phyloP scores from a whole-genome alignment of 768 basidiomycete species.

The Mycena belliarum region DNA sequence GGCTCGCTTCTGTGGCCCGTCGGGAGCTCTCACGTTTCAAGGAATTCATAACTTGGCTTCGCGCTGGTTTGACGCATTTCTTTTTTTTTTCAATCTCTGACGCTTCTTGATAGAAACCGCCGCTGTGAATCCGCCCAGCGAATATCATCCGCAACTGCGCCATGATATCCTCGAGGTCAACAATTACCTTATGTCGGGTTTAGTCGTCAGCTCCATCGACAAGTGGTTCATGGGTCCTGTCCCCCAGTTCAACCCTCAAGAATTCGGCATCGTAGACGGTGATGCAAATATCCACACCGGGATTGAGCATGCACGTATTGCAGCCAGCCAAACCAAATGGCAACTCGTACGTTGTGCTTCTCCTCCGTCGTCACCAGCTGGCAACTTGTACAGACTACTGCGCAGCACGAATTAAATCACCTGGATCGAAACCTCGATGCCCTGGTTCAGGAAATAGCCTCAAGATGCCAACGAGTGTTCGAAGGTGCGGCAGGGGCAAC shows the following conservation, averaged over 20 bases:
- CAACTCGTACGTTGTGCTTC: slow-evolving; percentile 47
- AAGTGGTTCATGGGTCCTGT: slow-evolving; percentile 75
- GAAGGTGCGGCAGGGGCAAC: slow-evolving; percentile 61
- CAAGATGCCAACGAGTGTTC: slow-evolving; percentile 63
- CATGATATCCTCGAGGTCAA: slow-evolving; percentile 83
- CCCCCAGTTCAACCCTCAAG: slow-evolving; percentile 50
- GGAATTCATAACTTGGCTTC: slow-evolving; percentile 78
- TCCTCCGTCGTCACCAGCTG: slow-evolving; percentile 27
- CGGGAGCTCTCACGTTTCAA: slow-evolving; percentile 72
- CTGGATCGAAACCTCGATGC: slow-evolving; percentile 70
- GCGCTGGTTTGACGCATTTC: slow-evolving; percentile 51
- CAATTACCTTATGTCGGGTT: slow-evolving; percentile 73
- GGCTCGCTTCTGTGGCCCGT: slow-evolving; percentile 68
- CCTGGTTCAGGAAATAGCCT: slow-evolving; percentile 62
- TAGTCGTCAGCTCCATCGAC: slow-evolving; percentile 70
- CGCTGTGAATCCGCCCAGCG: slow-evolving; percentile 53
- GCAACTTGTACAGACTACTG: slow-evolving; percentile 42
- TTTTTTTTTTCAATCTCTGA: slow-evolving; percentile 18
- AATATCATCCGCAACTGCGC: slow-evolving; percentile 47
- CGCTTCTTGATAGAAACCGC: slow-evolving; percentile 43
- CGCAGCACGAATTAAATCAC: slow-evolving; percentile 52
- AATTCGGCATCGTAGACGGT: slow-evolving; percentile 47
- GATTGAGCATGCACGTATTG: slow-evolving; percentile 49
- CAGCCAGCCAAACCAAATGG: slow-evolving; percentile 50
- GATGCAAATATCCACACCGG: slow-evolving; percentile 38